Evolutionary conservation across 192 early-diverging fungal species (phyloP).

Genomic region (Lobosporangium transversale): DNA sequence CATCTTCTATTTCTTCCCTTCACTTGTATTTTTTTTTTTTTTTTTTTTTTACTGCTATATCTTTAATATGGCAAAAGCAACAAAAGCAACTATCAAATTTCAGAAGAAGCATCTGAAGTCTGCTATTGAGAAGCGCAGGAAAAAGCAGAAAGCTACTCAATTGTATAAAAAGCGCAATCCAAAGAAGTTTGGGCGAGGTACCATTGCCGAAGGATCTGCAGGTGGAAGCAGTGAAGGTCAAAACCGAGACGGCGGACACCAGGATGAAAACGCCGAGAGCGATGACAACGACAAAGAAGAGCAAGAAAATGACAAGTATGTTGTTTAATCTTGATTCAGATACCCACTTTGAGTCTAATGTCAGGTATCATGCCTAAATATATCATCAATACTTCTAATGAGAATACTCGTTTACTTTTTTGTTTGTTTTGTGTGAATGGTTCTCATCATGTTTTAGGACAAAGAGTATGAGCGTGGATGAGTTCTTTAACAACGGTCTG

Average conservation of each 20-base stretch:
- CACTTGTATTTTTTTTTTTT: no score
- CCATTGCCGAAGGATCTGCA: slow-evolving; percentile 8
- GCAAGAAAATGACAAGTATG: slow-evolving; percentile 36
- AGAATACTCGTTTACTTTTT: no score
- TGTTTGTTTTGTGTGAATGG: neutral
- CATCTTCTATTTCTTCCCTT: neutral
- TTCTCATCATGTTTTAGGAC: slow-evolving; percentile 8
- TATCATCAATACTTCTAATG: no score
- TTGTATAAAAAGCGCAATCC: slow-evolving; percentile 66
- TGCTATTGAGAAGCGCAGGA: slow-evolving; percentile 66
- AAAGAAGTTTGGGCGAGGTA: slow-evolving; percentile 60
- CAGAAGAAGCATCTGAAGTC: slow-evolving; percentile 80
- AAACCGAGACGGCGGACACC: neutral
- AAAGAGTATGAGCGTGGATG: slow-evolving; percentile 58
- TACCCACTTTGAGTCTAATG: neutral
- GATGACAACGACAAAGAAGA: slow-evolving; percentile 24
- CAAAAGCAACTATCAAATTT: slow-evolving; percentile 82
- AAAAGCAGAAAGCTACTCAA: slow-evolving; percentile 68
- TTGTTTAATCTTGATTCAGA: neutral
- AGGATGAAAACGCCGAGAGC: slow-evolving; percentile 10
- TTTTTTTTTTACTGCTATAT: no score
- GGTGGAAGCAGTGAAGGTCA: neutral
- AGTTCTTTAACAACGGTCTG: slow-evolving; percentile 63
- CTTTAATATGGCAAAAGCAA: slow-evolving; percentile 72
- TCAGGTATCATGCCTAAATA: no score